Evolutionary conservation across 2,329 filamentous ascomycete genomes (phyloP).

Genomic region (Pestalotiopsis sp.): DNA sequence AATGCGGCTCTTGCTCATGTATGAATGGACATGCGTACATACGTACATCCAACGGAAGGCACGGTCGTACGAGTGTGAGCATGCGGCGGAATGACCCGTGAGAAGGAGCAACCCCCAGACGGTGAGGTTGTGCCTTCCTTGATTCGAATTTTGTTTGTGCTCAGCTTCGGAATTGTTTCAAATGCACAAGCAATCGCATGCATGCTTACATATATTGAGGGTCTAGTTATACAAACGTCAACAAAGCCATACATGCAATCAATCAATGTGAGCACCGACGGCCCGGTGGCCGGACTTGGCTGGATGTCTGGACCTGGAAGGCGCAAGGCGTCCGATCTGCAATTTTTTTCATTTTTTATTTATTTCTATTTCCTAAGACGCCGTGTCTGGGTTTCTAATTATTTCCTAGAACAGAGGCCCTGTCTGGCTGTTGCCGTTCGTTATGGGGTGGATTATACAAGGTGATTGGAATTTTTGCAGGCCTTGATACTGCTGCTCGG

Average conservation of each 20-base stretch:
- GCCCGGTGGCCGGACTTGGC: background rate
- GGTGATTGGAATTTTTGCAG: background rate
- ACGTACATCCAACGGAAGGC: too few relatives aligned
- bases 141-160: background rate
- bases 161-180: background rate
- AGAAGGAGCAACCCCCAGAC: background rate
- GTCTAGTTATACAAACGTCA: background rate
- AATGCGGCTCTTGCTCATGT: slow-evolving; percentile 5
- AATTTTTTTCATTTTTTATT: background rate
- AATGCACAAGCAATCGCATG: background rate
- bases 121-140: background rate
- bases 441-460: background rate
- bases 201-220: background rate
- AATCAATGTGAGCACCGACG: background rate
- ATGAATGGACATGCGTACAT: background rate
- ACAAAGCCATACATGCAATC: too few relatives aligned
- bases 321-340: background rate
- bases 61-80: background rate
- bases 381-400: background rate
- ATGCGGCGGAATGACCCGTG: slow-evolving; percentile 3
- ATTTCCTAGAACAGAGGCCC: background rate
- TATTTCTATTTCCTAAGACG: background rate
- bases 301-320: background rate
- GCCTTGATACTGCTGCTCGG: background rate
- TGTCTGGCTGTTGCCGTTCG: background rate